Evolutionary conservation across 495 filamentous ascomycete species (phyloP).

Genomic region (Opeltia flavorubescens): DNA sequence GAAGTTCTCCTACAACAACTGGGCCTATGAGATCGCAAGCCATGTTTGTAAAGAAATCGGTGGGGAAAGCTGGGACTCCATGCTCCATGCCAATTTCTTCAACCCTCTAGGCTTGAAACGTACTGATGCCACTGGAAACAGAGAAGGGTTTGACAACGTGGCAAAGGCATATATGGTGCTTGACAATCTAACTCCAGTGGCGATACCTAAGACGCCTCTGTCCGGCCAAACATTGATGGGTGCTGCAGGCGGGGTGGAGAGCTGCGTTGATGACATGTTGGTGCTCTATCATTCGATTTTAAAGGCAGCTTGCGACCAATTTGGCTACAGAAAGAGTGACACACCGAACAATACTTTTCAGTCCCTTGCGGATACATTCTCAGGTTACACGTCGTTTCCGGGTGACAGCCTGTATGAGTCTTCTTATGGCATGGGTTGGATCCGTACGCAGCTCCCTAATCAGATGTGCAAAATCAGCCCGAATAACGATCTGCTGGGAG

Average conservation of each 20-base stretch:
- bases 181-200: slow-evolving; percentile 2
- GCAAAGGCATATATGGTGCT: slow-evolving; percentile 8
- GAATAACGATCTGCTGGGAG: slow-evolving; percentile 4
- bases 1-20: slow-evolving; percentile 17
- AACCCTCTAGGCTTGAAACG: slow-evolving; percentile 10
- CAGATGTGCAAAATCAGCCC: slow-evolving; percentile 5
- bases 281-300: slow-evolving; percentile 5
- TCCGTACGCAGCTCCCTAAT: slow-evolving; percentile 9
- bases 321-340: neutral
- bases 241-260: slow-evolving; percentile 6
- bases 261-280: slow-evolving; percentile 10
- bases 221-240: slow-evolving; percentile 3
- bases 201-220: neutral
- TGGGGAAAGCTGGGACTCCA: slow-evolving; percentile 4
- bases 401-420: slow-evolving; percentile 1
- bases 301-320: slow-evolving; percentile 4
- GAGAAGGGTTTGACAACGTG: slow-evolving; percentile 8
- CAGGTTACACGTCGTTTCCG: slow-evolving; percentile 6
- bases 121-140: slow-evolving; percentile 11
- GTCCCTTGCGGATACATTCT: slow-evolving; percentile 4
- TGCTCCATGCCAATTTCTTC: slow-evolving; percentile 6
- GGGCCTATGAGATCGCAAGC: slow-evolving; percentile 15
- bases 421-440: slow-evolving; percentile 11
- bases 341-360: slow-evolving; percentile 2
- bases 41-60: slow-evolving; percentile 14